Conservation (phyloP, 2,329 filamentous ascomycete genomes). For the Fusarium cyanostomum region DNA sequence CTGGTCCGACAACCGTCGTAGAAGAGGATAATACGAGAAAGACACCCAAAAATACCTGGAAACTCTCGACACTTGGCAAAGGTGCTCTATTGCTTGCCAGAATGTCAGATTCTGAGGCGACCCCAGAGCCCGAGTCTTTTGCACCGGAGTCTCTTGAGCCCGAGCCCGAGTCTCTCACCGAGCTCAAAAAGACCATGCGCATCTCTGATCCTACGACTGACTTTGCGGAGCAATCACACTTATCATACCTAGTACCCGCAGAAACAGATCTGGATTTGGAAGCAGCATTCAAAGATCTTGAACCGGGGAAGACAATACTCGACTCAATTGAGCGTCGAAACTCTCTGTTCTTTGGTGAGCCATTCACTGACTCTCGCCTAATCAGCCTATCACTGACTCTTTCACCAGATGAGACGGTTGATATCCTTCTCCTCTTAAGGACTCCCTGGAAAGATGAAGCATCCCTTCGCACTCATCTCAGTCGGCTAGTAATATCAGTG, state of each 20-base stretch:
- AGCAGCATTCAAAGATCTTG: slow-evolving; percentile 56
- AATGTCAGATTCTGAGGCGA: slow-evolving; percentile 36
- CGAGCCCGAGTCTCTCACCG: slow-evolving; percentile 36
- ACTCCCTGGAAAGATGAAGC: slow-evolving; percentile 68
- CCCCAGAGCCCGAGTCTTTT: slow-evolving; percentile 30
- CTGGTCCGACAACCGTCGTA: slow-evolving; percentile 23
- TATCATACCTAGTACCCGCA: slow-evolving; percentile 69
- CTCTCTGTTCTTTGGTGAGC: slow-evolving; percentile 76
- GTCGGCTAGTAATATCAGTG: slow-evolving; percentile 70
- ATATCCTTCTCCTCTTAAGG: slow-evolving; percentile 74
- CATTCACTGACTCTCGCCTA: slow-evolving; percentile 48
- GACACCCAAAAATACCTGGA: background rate
- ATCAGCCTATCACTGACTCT: slow-evolving; percentile 47
- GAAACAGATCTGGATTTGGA: slow-evolving; percentile 65
- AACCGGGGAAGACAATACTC: slow-evolving; percentile 58
- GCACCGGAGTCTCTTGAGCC: slow-evolving; percentile 26
- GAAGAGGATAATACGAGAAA: slow-evolving; percentile 10
- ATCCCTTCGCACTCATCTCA: slow-evolving; percentile 66
- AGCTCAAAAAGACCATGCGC: slow-evolving; percentile 34
- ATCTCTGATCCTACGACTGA: slow-evolving; percentile 40
- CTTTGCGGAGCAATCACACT: slow-evolving; percentile 67
- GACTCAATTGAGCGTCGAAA: slow-evolving; percentile 70
- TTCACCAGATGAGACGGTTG: slow-evolving; percentile 75
- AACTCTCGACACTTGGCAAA: background rate
- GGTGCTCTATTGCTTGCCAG: background rate